Conservation (phyloP, 1,284 basidiomycete species). For the Microbotryum lychnidis-dioicae region DNA sequence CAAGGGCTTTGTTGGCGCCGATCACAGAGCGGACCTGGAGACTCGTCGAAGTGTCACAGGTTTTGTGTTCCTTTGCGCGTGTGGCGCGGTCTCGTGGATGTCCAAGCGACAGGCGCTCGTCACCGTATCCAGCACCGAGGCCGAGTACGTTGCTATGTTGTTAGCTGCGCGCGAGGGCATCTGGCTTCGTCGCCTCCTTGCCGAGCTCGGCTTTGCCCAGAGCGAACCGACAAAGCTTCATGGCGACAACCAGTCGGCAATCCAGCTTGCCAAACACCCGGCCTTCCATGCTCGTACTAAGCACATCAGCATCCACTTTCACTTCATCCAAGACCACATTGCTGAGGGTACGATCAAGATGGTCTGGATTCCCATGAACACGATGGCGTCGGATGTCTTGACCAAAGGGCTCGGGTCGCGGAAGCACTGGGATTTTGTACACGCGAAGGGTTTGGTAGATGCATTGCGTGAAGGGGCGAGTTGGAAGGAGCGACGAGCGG, state of each 20-base stretch:
- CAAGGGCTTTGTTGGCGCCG: conserved; percentile 44
- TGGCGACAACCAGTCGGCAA: conserved; percentile 37
- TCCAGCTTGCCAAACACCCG: conserved; percentile 30
- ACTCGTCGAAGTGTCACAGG: conserved; percentile 41
- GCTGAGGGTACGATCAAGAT: conserved; percentile 10
- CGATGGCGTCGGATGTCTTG: conserved; percentile 30
- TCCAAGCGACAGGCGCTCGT: conserved; percentile 42
- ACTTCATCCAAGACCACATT: conserved; percentile 35
- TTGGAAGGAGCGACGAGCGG: too few relatives aligned
- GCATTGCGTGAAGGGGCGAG: too few relatives aligned
- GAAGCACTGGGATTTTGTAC: too few relatives aligned
- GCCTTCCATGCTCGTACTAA: conserved; percentile 32
- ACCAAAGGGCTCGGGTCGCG: conserved; percentile 24
- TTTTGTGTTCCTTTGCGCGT: conserved; percentile 39
- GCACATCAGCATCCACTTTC: conserved; percentile 37
- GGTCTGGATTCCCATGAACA: conserved; percentile 20
- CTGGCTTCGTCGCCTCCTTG: conserved; percentile 40
- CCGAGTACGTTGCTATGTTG: conserved; percentile 46
- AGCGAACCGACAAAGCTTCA: conserved; percentile 21
- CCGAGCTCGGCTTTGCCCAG: conserved; percentile 28
- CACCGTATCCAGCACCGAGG: conserved; percentile 42
- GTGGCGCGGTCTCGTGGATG: conserved; percentile 42
- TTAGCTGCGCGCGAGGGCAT: conserved; percentile 46
- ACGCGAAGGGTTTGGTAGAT: too few relatives aligned
- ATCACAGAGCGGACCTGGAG: conserved; percentile 41